Percentiles rank a stretch among this genome's conserved stretches.
phyloP scores from a whole-genome alignment of 345 rosid genomes.

The Anacardium occidentale region DNA sequence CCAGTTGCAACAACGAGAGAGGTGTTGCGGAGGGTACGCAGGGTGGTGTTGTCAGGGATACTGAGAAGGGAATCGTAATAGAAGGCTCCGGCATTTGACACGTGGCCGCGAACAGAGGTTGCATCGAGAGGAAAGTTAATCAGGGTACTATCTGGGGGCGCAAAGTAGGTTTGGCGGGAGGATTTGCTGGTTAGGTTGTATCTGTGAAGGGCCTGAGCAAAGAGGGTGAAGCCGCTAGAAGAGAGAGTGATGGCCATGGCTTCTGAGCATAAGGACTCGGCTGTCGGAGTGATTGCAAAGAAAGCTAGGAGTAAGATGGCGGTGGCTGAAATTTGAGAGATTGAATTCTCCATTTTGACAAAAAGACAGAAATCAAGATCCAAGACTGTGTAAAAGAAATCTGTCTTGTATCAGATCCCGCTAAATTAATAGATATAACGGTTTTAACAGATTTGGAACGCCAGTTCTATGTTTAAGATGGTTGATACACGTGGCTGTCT shows the following conservation, averaged over 20 bases:
- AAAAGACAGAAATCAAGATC: not conserved
- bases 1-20: constrained; percentile 17
- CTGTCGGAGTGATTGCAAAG: constrained; percentile 1
- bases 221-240: constrained; percentile 27
- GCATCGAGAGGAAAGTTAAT: constrained; percentile 4
- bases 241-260: constrained; percentile 15
- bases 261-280: constrained; percentile 19
- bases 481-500: not conserved
- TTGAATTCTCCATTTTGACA: constrained; percentile 15
- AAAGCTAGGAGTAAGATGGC: constrained; percentile 18
- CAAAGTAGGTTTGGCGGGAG: constrained; percentile 18
- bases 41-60: constrained; percentile 21
- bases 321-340: constrained; percentile 5
- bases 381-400: not conserved
- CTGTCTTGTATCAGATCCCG: not conserved
- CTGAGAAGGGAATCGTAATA: constrained; percentile 19
- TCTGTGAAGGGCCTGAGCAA: constrained; percentile 22
- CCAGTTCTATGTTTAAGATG: not conserved
- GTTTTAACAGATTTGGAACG: constrained; percentile 4
- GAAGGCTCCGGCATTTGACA: constrained; percentile 23
- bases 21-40: constrained; percentile 27
- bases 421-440: not conserved
- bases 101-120: constrained; percentile 12
- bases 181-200: constrained; percentile 10
- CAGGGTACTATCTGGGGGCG: constrained; percentile 23